These are phyloP conservation scores for Colletotrichum kahawae DNA, from an alignment of 2,329 filamentous ascomycete genomes.

Conservation along the genomic window DNA sequence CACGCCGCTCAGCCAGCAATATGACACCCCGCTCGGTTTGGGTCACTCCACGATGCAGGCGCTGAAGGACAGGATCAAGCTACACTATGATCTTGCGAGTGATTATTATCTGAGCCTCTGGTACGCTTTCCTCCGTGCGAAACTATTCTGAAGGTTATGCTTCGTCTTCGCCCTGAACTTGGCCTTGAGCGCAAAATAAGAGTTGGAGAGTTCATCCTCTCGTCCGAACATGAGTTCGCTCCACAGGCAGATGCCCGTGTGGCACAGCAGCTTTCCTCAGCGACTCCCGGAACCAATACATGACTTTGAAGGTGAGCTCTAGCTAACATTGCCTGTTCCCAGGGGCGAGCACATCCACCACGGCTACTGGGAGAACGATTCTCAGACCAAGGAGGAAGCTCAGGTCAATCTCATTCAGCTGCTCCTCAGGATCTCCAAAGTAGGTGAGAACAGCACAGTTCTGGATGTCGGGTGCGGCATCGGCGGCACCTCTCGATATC, in stretches of 20 bases:
- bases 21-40: slow-evolving; percentile 50
- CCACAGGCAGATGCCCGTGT: neutral
- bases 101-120: slow-evolving; percentile 67
- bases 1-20: slow-evolving; percentile 47
- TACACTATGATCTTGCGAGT: slow-evolving; percentile 65
- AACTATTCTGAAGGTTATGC: neutral
- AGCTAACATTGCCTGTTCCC: neutral
- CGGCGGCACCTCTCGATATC: slow-evolving; percentile 62
- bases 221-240: neutral
- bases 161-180: neutral
- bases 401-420: slow-evolving; percentile 63
- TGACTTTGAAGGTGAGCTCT: neutral
- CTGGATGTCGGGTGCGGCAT: slow-evolving; percentile 67
- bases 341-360: slow-evolving; percentile 71
- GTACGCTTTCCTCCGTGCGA: slow-evolving; percentile 37
- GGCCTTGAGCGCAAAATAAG: neutral
- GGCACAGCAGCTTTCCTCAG: neutral
- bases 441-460: slow-evolving; percentile 39
- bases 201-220: neutral
- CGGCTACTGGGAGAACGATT: slow-evolving; percentile 59
- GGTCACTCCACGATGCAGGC: slow-evolving; percentile 52
- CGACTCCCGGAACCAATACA: neutral
- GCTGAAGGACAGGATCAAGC: slow-evolving; percentile 62
- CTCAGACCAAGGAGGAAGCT: slow-evolving; percentile 61
- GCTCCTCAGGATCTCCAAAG: slow-evolving; percentile 46